A percentile compares a stretch with the other conserved stretches of the same genome.
Conservation (phyloP, 139 green algal species). For the Haematococcus sp. region DNA sequence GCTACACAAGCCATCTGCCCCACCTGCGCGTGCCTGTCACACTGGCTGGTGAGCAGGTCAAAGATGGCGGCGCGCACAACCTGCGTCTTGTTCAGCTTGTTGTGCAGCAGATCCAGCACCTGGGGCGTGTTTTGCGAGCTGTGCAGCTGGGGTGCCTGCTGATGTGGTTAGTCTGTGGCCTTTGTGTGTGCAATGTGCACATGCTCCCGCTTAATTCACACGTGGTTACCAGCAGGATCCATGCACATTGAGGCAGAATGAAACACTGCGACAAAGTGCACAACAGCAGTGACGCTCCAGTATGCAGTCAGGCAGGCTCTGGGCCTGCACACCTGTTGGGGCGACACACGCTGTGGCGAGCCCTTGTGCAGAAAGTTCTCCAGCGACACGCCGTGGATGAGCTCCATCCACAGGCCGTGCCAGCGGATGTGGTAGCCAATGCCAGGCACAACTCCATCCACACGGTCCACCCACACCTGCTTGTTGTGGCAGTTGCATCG, state of each 20-base stretch:
- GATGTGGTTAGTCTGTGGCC: no score
- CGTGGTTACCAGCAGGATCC: no score
- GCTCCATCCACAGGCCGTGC: constrained; percentile 50
- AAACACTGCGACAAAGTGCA: no score
- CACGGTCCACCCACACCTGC: constrained; percentile 24
- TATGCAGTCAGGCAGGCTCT: no score
- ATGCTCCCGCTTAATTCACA: no score
- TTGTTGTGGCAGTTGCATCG: neutral
- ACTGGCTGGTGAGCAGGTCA: constrained; percentile 59
- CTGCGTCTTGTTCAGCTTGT: constrained; percentile 47
- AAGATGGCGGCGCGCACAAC: constrained; percentile 49
- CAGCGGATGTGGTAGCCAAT: constrained; percentile 31
- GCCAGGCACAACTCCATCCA: constrained; percentile 17
- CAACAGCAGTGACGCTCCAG: neutral
- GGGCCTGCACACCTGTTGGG: neutral
- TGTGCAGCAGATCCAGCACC: constrained; percentile 41
- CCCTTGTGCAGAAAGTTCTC: constrained; percentile 48
- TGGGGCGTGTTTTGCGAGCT: no score
- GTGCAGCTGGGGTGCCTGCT: no score
- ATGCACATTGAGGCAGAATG: no score
- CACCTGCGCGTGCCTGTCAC: constrained; percentile 52
- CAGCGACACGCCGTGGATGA: constrained; percentile 38
- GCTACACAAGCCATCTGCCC: no score
- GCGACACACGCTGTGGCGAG: neutral
- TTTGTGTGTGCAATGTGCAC: no score